Conservation (phyloP, 2,329 filamentous ascomycete genomes). For the Talaromyces sp. region DNA sequence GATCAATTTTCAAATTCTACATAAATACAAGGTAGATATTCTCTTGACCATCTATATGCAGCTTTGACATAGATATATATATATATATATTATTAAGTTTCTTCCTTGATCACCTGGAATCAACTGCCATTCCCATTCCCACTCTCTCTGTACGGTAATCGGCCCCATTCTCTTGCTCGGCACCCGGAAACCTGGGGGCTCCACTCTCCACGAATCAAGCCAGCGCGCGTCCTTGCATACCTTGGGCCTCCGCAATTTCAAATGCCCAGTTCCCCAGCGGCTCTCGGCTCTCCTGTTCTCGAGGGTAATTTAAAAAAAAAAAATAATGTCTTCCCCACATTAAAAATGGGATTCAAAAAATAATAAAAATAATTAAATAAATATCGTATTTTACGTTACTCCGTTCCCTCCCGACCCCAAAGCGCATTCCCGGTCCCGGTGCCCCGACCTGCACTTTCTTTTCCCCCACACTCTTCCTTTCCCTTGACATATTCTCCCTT, state of each 20-base stretch:
- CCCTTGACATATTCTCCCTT: constrained; percentile 6
- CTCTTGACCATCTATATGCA: too few species aligned
- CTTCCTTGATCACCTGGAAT: too few species aligned
- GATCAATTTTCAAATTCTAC: too few species aligned
- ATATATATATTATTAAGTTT: too few species aligned
- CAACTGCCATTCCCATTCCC: too few species aligned
- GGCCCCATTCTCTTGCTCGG: constrained; percentile 8
- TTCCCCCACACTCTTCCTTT: constrained; percentile 38
- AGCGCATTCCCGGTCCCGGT: constrained; percentile 31
- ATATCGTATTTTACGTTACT: constrained; percentile 11
- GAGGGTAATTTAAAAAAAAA: too few species aligned
- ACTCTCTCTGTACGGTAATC: neutral
- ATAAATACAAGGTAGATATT: too few species aligned
- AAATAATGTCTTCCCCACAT: too few species aligned
- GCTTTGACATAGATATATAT: too few species aligned
- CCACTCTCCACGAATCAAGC: constrained; percentile 23
- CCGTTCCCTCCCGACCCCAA: constrained; percentile 27
- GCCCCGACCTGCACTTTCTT: constrained; percentile 31
- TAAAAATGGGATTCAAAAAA: too few species aligned
- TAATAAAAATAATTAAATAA: neutral
- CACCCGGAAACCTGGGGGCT: constrained; percentile 21
- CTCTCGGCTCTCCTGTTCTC: constrained; percentile 19
- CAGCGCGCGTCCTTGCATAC: constrained; percentile 27
- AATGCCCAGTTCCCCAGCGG: constrained; percentile 21
- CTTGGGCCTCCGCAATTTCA: constrained; percentile 29